Conservation (phyloP, 2,329 filamentous ascomycete species). For the Xylaria sp. region DNA sequence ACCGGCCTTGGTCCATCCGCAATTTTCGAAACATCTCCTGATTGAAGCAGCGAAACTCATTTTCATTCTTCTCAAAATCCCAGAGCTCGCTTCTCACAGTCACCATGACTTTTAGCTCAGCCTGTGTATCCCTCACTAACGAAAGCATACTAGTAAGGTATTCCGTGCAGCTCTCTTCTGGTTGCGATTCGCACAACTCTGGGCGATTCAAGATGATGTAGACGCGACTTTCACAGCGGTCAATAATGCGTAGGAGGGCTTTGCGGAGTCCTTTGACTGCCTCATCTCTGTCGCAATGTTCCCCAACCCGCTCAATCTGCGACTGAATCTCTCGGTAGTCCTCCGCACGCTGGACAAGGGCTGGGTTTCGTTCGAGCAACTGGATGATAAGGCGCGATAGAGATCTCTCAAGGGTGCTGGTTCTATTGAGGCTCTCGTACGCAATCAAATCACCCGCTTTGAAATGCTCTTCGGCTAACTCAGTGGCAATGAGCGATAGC, state of each 20-base stretch:
- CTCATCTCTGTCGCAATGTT: background rate
- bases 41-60: background rate
- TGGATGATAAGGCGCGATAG: constrained; percentile 8
- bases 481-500: constrained; percentile 2
- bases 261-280: background rate
- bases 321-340: constrained; percentile 4
- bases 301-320: background rate
- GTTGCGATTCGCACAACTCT: constrained; percentile 4
- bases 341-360: background rate
- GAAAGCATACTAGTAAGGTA: constrained; percentile 14
- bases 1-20: constrained; percentile 7
- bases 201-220: constrained; percentile 12
- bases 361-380: constrained; percentile 4
- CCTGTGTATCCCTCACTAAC: background rate
- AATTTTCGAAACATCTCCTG: background rate
- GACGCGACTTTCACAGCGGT: background rate
- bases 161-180: constrained; percentile 7
- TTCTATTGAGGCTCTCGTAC: background rate
- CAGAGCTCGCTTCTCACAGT: constrained; percentile 4
- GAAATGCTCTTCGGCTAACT: constrained; percentile 2
- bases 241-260: constrained; percentile 10
- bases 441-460: background rate
- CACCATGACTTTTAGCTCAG: constrained; percentile 10
- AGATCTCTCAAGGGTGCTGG: constrained; percentile 9
- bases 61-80: constrained; percentile 8